Base-by-base conservation (phyloP, 768 basidiomycete species). In the Mycena indigotica region DNA sequence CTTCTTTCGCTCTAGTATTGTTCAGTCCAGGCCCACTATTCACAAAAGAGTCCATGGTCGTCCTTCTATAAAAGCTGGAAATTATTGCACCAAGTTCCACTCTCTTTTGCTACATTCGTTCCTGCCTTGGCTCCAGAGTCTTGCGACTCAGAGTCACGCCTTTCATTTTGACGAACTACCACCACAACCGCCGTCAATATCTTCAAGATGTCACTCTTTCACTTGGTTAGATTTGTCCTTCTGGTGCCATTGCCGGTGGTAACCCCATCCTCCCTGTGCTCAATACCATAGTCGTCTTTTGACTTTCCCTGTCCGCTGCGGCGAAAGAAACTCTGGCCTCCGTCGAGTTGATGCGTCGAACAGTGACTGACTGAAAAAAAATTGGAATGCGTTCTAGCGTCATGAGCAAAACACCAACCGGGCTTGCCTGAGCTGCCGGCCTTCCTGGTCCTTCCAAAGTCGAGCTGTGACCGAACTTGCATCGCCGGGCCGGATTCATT, bases 381-480 rank as follows among this genome's bases (percentile, higher is more conserved):
- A 55, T 50, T 50, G 4, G 29, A 16, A 3, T 3, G 29, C 15
- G 6, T 35, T 21, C 32, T n/a, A 63, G 62, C 62, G 62, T 23
- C 62, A 63, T 54, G 55, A 63, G 25, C 62, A 63, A 13, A 57
- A 60, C 17, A 28, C 60, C 19, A 63, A 63, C 50, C 62, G 62
- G 28, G 62, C 58, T 16, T 3, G 57, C 62, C 41, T 58, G 58
- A 26, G 58, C 52, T 0, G 48, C 58, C 8, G 55, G 58, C 2
- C 49, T 32, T 13, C 30, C 48, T 15, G 62, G 45, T 0, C 62
- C 62, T 1, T 60, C 62, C 29, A 53, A 54, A 17, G 39, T 28
- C 2, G 32, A 60, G 39, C 58, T 63, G n/a, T 30, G 41, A 3
- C 55, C 48, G 24, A 63, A 63, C 44, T 8, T 63, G 19, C 58